Conservation (phyloP, 1,284 basidiomycete species). For the Cutaneotrichosporon cavernicola region DNA sequence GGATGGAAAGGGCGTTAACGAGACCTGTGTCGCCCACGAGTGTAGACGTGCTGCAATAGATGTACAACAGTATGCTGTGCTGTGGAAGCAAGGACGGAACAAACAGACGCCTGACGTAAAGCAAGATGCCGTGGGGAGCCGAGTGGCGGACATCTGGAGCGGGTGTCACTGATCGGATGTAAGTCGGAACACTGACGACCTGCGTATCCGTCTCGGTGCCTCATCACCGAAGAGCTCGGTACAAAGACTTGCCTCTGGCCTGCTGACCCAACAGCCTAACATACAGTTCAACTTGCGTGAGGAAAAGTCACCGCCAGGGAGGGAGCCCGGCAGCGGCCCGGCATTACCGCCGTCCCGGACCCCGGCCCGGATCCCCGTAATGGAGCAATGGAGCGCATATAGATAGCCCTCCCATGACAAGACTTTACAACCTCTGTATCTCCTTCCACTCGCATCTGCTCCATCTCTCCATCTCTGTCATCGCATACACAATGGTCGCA, state of each 20-base stretch:
- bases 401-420: background rate
- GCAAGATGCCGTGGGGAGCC: background rate
- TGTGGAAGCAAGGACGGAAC: background rate
- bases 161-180: too few relatives aligned
- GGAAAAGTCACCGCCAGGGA: too few relatives aligned
- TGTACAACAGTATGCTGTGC: background rate
- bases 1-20: background rate
- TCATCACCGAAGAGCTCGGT: background rate
- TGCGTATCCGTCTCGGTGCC: too few relatives aligned
- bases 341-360: background rate
- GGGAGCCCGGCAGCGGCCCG: too few relatives aligned
- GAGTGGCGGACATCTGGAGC: too few relatives aligned
- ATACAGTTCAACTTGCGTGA: too few relatives aligned
- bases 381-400: background rate
- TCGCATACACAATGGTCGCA: slow-evolving; percentile 17
- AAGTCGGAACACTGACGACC: too few relatives aligned
- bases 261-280: too few relatives aligned
- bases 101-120: background rate
- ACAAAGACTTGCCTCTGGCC: background rate
- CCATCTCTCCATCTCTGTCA: background rate
- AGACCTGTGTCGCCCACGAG: background rate
- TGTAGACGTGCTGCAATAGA: background rate
- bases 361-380: slow-evolving; percentile 4
- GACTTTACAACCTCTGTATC: background rate
- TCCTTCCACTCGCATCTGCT: background rate